Percentiles rank a stretch among this genome's conserved stretches.
phyloP scores from a whole-genome alignment of 352 stramenopile species.

The Phytopythium oedochilum region DNA sequence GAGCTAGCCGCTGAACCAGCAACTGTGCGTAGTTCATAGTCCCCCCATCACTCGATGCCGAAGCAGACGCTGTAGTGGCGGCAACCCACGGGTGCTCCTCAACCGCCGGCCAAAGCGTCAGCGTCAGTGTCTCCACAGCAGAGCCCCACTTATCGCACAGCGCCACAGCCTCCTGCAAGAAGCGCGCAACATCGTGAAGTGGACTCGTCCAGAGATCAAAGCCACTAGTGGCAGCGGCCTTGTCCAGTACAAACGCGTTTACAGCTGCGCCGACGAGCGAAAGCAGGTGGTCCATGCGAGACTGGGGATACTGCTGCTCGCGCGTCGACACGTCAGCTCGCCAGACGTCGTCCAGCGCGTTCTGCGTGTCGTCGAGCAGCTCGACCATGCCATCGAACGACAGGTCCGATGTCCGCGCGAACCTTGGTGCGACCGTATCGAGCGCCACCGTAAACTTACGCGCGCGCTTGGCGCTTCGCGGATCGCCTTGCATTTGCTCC shows the following conservation, averaged over 20 bases:
- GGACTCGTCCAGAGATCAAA: slow-evolving; percentile 67
- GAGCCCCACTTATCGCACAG: slow-evolving; percentile 85
- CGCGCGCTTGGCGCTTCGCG: slow-evolving; percentile 49
- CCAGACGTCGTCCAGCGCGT: slow-evolving; percentile 89
- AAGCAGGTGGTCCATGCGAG: slow-evolving; percentile 86
- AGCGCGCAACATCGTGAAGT: slow-evolving; percentile 52
- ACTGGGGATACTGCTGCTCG: slow-evolving; percentile 76
- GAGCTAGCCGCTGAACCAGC: slow-evolving; percentile 36
- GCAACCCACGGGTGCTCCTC: slow-evolving; percentile 76
- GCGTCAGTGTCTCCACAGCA: slow-evolving; percentile 73
- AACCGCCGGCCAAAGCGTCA: slow-evolving; percentile 69
- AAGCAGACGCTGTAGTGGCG: slow-evolving; percentile 3
- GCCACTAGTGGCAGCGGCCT: slow-evolving; percentile 22
- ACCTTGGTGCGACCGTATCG: slow-evolving; percentile 81
- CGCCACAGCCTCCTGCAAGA: slow-evolving; percentile 52
- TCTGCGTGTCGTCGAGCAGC: slow-evolving; percentile 80
- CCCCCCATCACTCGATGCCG: slow-evolving; percentile 14
- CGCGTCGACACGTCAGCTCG: slow-evolving; percentile 48
- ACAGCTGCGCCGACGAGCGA: slow-evolving; percentile 76
- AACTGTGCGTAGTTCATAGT: slow-evolving; percentile 20
- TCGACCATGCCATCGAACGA: slow-evolving; percentile 78
- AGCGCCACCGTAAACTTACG: slow-evolving; percentile 79
- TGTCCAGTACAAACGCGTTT: slow-evolving; percentile 62
- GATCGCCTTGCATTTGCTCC: slow-evolving; percentile 44
- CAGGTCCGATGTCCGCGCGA: slow-evolving; percentile 49